A percentile compares a stretch with the other conserved stretches of the same genome.
These are phyloP conservation scores for Theileria sp. DNA, from an alignment of 169 alveolate species.

Conservation along the genomic window DNA sequence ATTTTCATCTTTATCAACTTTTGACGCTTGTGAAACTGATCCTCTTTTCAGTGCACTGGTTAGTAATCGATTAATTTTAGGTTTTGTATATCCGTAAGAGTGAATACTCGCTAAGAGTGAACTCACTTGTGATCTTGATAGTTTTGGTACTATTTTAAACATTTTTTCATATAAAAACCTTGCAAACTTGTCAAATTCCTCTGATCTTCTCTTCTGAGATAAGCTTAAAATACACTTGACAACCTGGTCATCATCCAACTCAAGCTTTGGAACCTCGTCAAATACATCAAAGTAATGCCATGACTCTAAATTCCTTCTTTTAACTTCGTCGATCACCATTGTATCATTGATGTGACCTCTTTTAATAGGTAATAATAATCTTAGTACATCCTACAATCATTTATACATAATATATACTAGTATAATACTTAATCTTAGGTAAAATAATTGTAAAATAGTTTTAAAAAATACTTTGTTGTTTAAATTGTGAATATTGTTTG, in stretches of 20 bases:
- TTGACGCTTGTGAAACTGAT: not conserved
- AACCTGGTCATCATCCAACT: conserved; percentile 9
- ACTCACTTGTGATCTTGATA: not conserved
- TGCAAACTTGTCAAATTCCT: not conserved
- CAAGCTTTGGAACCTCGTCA: conserved; percentile 6
- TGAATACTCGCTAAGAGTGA: not conserved
- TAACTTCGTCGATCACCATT: not conserved
- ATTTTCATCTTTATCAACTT: not conserved
- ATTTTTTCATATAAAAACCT: conserved; percentile 15
- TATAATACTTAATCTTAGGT: not conserved
- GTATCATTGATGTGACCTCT: not conserved
- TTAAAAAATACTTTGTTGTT: conserved; percentile 8
- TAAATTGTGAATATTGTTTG: not conserved
- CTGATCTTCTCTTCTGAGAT: not conserved
- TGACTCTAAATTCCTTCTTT: not conserved
- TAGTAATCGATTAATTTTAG: conserved; percentile 21
- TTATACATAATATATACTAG: not conserved
- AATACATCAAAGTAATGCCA: conserved; percentile 18
- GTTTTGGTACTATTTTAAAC: conserved; percentile 9
- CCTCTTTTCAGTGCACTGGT: not conserved
- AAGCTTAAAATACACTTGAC: conserved; percentile 13
- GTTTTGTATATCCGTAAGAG: conserved; percentile 25
- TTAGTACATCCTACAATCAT: conserved; percentile 12
- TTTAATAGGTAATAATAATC: conserved; percentile 5
- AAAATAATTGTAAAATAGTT: not conserved